Evolutionary conservation across 176 grass and related monocot species (phyloP), one percentile per base, ranked within the genome.

Genomic region (Metroxylon sagu): DNA sequence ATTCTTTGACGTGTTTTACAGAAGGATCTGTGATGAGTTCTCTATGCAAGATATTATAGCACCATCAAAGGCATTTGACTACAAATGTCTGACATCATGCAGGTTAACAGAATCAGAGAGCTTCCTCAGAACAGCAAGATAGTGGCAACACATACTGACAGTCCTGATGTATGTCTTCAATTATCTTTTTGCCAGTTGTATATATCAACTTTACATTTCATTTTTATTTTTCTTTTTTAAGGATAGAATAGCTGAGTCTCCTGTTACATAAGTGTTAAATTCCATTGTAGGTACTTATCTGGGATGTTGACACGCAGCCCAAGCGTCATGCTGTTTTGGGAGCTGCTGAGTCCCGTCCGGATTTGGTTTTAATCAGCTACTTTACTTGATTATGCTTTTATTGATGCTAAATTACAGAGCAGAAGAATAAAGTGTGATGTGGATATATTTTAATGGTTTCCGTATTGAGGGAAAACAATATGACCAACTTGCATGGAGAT

Each of bases 31-130:
- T 52, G 53, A 56, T 56, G 53, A 43, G 12, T 43, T 43, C 35
- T 2, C 8, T 43, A 43, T 12, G 35, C 35, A 43, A 43, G 8
- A 43, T 43, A 12, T 14, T 43, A 14, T 43, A 14, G 31, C 31
- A 10, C 7, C 31, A 1, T 12, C 31, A 39, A 39, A 10, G 31
- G 1, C 6, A 39, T 39, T 39, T 6, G 10, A 10, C 35, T 43
- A 43, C 35, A 14, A 43, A 18, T 56, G 53, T 19, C 23, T 56
- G 18, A 19, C 8, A 10, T 56, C 18, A 53, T 68, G 54, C 84
- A 97, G 93, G 88, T 98, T 28, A 98, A 98, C 76, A 80, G 81
- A 78, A 98, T 98, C 61, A 88, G 87, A 72, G 93, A 98, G 76
- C 84, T 98, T 85, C 93, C 93, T 67, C 81, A 92, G 75, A 83